Conservation (phyloP, 2,329 filamentous ascomycete genomes). For the Exophiala alcalophila region DNA sequence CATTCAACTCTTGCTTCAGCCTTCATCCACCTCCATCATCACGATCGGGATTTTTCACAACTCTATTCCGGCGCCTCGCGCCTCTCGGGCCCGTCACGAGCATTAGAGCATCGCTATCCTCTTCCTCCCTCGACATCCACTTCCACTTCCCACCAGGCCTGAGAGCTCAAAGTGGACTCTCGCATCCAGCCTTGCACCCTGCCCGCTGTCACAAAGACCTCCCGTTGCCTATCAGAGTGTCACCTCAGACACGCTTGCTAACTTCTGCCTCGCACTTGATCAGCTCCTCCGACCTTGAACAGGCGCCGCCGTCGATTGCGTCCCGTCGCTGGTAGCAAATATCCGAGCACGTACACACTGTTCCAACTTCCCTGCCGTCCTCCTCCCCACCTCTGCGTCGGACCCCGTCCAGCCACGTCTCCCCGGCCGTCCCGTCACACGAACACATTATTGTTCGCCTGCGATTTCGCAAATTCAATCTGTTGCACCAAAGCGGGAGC, state of each 20-base stretch:
- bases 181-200: slow-evolving; percentile 11
- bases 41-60: neutral
- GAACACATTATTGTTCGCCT: neutral
- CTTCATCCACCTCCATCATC: neutral
- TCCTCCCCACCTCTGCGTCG: neutral
- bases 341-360: neutral
- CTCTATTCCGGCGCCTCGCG: neutral
- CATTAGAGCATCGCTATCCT: neutral
- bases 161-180: neutral
- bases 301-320: neutral
- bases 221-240: neutral
- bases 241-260: slow-evolving; percentile 2
- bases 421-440: neutral
- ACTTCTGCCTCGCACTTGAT: neutral
- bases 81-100: neutral
- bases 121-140: neutral
- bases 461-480: neutral
- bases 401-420: neutral
- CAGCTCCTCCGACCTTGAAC: neutral
- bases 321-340: neutral
- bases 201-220: neutral
- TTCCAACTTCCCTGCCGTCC: neutral
- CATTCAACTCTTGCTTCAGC: too few relatives aligned
- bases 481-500: neutral
- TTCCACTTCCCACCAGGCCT: neutral